These are phyloP conservation scores for Scutellaria barbata DNA, from an alignment of 257 asterid genomes.

Conservation along the genomic window DNA sequence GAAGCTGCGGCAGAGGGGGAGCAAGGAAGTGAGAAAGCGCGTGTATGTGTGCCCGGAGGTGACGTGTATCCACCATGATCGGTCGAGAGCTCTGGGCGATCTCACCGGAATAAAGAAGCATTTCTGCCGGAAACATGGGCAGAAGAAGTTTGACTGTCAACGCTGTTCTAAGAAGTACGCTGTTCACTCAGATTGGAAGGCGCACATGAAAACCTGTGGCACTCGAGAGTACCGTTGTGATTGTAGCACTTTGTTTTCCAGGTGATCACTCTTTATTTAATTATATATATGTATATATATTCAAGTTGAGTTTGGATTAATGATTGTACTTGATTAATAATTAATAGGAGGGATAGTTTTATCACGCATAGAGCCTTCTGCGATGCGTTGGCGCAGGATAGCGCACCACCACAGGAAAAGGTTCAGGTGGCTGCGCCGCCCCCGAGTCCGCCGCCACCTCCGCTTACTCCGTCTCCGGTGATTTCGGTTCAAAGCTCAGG, in stretches of 20 bases:
- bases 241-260: conserved; percentile 80
- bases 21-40: conserved; percentile 57
- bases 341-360: conserved; percentile 76
- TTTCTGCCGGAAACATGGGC: conserved; percentile 82
- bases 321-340: not conserved
- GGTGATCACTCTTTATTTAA: conserved; percentile 39
- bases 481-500: conserved; percentile 81
- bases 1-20: conserved; percentile 74
- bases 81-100: conserved; percentile 78
- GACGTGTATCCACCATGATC: conserved; percentile 71
- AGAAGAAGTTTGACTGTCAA: conserved; percentile 75
- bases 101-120: conserved; percentile 89
- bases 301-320: too few relatives aligned
- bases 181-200: conserved; percentile 81
- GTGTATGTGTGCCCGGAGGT: conserved; percentile 83
- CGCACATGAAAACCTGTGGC: conserved; percentile 88
- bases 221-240: conserved; percentile 77
- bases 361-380: conserved; percentile 83
- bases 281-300: too few relatives aligned
- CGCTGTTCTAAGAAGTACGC: conserved; percentile 77
- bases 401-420: conserved; percentile 21
- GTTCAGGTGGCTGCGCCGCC: not conserved
- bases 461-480: conserved; percentile 78
- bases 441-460: conserved; percentile 65
- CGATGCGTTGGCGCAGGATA: conserved; percentile 80